Conservation (phyloP, 2,329 filamentous ascomycete genomes). For the Trichoderma atrobrunneum region DNA sequence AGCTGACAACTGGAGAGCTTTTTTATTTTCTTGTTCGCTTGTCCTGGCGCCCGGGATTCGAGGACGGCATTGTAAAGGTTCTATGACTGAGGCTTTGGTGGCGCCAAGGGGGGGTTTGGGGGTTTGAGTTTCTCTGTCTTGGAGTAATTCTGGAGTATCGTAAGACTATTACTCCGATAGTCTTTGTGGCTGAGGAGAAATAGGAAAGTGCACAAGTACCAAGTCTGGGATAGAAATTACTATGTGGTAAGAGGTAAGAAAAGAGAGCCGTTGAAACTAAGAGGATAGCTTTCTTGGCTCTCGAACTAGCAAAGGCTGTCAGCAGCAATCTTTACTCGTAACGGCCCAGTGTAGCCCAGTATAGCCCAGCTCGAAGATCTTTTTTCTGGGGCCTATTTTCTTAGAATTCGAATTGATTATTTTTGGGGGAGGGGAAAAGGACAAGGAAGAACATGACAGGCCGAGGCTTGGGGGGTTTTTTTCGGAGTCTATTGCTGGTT, state of each 20-base stretch:
- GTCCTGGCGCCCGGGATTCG: neutral
- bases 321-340: neutral
- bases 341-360: neutral
- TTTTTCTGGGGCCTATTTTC: neutral
- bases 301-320: neutral
- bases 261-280: neutral
- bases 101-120: neutral
- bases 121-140: neutral
- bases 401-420: neutral
- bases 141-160: neutral
- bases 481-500: too few relatives aligned
- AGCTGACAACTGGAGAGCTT: neutral
- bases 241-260: neutral
- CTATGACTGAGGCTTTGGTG: neutral
- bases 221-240: neutral
- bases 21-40: neutral
- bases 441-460: too few relatives aligned
- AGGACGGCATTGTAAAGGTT: neutral
- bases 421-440: too few relatives aligned
- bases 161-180: neutral
- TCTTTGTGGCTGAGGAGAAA: neutral
- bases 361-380: neutral
- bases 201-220: neutral
- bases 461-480: too few relatives aligned
- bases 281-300: neutral